Conservation (phyloP, 2,329 filamentous ascomycete species). For the Plenodomus tracheiphilus region DNA sequence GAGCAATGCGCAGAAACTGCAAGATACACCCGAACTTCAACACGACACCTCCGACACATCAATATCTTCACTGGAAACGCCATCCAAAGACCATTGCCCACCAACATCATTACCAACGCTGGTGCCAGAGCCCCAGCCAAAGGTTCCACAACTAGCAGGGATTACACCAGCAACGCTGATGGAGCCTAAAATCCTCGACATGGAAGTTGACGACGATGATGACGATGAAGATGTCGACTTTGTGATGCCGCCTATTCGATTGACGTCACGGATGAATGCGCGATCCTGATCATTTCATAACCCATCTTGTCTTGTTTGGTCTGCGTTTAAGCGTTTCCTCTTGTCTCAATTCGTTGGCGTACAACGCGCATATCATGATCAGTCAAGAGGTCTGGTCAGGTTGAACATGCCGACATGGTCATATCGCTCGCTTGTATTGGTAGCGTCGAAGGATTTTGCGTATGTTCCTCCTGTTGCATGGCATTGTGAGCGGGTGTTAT, state of each 20-base stretch:
- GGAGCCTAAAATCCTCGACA: constrained; percentile 30
- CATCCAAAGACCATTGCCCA: constrained; percentile 19
- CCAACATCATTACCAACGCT: constrained; percentile 12
- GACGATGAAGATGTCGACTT: constrained; percentile 39
- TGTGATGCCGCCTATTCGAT: constrained; percentile 41
- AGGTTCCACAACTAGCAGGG: constrained; percentile 9
- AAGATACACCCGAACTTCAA: constrained; percentile 11
- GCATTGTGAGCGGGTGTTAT: too few species aligned
- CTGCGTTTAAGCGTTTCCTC: constrained; percentile 35
- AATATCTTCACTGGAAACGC: constrained; percentile 16
- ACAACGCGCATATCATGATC: background rate
- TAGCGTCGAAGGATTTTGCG: background rate
- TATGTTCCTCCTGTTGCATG: too few species aligned
- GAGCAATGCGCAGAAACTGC: constrained; percentile 20
- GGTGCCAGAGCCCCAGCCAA: constrained; percentile 6
- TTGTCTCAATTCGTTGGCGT: background rate
- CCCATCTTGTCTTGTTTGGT: constrained; percentile 3
- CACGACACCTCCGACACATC: constrained; percentile 23
- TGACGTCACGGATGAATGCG: constrained; percentile 35
- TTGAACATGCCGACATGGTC: background rate
- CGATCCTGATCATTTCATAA: constrained; percentile 13
- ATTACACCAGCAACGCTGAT: constrained; percentile 4
- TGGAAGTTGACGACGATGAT: constrained; percentile 43
- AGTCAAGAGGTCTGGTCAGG: too few species aligned
- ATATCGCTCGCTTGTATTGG: background rate